These are phyloP conservation scores for Raphanus sativus DNA, from an alignment of 345 rosid species.

Conservation along the genomic window DNA sequence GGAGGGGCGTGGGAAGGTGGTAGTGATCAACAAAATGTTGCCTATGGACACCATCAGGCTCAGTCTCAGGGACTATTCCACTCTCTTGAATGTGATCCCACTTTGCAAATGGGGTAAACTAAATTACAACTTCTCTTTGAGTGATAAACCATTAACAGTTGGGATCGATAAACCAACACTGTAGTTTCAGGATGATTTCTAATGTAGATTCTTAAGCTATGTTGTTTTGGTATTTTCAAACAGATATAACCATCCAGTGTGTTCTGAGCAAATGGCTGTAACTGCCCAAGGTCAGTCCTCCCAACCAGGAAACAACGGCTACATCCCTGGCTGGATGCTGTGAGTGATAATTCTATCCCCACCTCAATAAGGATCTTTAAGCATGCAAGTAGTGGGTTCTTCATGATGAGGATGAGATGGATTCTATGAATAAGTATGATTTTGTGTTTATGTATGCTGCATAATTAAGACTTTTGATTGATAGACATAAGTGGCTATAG, in stretches of 20 bases:
- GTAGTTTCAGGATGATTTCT: not conserved
- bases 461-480: constrained; percentile 8
- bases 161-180: not conserved
- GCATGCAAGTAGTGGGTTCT: constrained; percentile 4
- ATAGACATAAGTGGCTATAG: constrained; percentile 27
- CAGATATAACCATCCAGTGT: constrained; percentile 62
- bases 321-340: constrained; percentile 98
- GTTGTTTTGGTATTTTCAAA: constrained; percentile 19
- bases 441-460: not conserved
- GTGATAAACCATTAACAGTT: not conserved
- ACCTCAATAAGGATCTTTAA: too few species aligned
- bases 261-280: constrained; percentile 66
- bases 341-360: constrained; percentile 43
- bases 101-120: constrained; percentile 87
- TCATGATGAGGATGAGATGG: not conserved
- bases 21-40: constrained; percentile 60
- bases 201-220: not conserved
- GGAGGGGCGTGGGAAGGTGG: constrained; percentile 71
- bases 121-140: not conserved
- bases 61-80: constrained; percentile 75
- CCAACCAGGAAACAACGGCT: constrained; percentile 70
- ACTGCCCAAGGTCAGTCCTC: constrained; percentile 44
- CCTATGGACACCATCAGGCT: constrained; percentile 60
- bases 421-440: not conserved
- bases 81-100: constrained; percentile 85